Percentiles rank a stretch among this genome's conserved stretches.
phyloP scores from a whole-genome alignment of 192 early-diverging fungal genomes.

The Umbelopsis isabellina region DNA sequence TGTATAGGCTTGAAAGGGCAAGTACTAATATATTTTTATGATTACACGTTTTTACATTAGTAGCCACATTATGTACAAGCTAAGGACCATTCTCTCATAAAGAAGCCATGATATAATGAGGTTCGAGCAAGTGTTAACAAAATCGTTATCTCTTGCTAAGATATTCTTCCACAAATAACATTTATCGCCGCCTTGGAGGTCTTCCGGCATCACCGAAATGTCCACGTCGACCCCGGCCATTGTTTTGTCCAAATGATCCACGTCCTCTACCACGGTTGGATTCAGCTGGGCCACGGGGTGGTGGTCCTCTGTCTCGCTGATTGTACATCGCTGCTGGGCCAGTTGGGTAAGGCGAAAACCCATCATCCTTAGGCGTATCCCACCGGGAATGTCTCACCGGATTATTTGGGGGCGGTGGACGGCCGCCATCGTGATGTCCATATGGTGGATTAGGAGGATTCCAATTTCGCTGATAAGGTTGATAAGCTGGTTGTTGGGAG shows the following conservation, averaged over 20 bases:
- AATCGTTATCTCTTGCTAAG: no score
- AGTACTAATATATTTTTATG: no score
- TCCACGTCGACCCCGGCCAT: not conserved
- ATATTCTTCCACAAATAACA: not conserved
- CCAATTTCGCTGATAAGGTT: slow-evolving; percentile 2
- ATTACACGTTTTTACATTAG: no score
- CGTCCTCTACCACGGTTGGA: slow-evolving; percentile 14
- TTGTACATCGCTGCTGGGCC: not conserved
- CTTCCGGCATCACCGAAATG: not conserved
- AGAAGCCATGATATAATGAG: no score
- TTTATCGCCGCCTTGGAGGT: slow-evolving; percentile 7
- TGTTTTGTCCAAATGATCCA: not conserved
- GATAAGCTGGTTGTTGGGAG: not conserved
- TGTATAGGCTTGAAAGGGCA: no score
- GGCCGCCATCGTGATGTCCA: not conserved
- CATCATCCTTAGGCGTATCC: not conserved
- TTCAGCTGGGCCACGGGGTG: not conserved
- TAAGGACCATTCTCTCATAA: no score
- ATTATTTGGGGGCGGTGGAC: not conserved
- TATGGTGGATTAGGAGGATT: not conserved
- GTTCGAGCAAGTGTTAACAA: no score
- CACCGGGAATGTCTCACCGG: not conserved
- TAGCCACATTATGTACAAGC: no score
- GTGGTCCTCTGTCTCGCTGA: slow-evolving; percentile 3
- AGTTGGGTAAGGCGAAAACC: not conserved